These are phyloP conservation scores for Irpex sp. DNA, from an alignment of 1,284 basidiomycete species.

Conservation along the genomic window DNA sequence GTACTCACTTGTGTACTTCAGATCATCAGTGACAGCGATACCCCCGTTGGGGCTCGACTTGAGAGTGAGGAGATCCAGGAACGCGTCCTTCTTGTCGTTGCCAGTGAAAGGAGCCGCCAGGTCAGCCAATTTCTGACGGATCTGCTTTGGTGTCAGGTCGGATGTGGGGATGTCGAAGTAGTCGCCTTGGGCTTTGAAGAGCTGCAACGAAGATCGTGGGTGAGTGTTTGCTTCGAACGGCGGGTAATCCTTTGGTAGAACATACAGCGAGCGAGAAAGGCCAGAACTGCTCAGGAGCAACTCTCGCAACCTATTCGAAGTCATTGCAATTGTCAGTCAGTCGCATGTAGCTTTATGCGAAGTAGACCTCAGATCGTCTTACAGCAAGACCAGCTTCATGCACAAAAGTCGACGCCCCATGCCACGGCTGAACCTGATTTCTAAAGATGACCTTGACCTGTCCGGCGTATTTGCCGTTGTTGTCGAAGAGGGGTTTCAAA, in stretches of 20 bases:
- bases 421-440: conserved; percentile 84
- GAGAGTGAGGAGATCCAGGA: conserved; percentile 60
- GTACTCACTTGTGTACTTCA: conserved; percentile 75
- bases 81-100: conserved; percentile 38
- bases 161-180: conserved; percentile 78
- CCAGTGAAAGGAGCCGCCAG: conserved; percentile 51
- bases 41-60: conserved; percentile 72
- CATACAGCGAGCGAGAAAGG: conserved; percentile 49
- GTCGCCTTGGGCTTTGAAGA: conserved; percentile 71
- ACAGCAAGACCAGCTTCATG: conserved; percentile 79
- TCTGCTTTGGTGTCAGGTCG: conserved; percentile 65
- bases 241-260: background rate
- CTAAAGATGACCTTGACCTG: conserved; percentile 79
- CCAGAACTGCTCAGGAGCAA: conserved; percentile 77
- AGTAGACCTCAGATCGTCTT: background rate
- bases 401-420: conserved; percentile 65
- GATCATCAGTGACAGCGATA: conserved; percentile 70
- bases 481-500: conserved; percentile 51
- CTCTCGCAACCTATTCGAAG: conserved; percentile 46
- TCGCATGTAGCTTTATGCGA: background rate
- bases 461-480: conserved; percentile 66
- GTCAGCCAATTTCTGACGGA: conserved; percentile 68
- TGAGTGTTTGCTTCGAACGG: background rate
- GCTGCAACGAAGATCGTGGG: conserved; percentile 30
- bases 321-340: too few species aligned